Base-by-base conservation (phyloP, 495 filamentous ascomycete genomes). In the Penicillium pancosmium region DNA sequence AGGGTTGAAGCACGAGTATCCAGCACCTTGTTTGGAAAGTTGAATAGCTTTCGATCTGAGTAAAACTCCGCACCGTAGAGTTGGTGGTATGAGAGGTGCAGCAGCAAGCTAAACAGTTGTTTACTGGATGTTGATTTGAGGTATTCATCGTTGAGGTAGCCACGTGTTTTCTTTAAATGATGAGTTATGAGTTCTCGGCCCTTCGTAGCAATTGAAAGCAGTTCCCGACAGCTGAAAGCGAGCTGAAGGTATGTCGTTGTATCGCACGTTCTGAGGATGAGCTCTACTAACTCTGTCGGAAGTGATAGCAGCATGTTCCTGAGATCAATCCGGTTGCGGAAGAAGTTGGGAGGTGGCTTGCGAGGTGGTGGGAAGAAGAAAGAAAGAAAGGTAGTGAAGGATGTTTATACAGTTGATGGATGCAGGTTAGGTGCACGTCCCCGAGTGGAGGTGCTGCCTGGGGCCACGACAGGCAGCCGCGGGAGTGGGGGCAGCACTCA, bases 191-290 rank as follows among this genome's bases (percentile, higher is more conserved):
- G 61, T 44, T 73, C 65, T 11, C 73, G 69, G 38, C 89, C 95
- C 67, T 84, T 90, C 15, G 90, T 90, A 54, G 93, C 92, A 63
- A 96, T 80, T 79, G 91, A 90, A 82, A 94, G 91, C n/a, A 96
- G 82, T 52, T 59, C 51, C 15, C 63, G 73, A 50, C 70, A 75
- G 46, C 65, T 60, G 33, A 70, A 62, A 5, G 76, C 67, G 4
- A 64, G 60, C 41, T 80, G 73, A 19, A 79, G 54, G 44, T 70
- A 80, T 5, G 67, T 53, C 6, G 72, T 57, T 0, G 71, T 67
- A 12, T 67, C 71, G 34, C 70, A 70, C n/a, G 64, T 57, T 34
- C 61, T 55, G 16, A 80, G 59, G 44, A 80, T 54, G 46, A 78
- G 70, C 53, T 75, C 71, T n/a, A 78, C 62, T 13, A 80, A 55